Percentiles rank a stretch among this genome's conserved stretches.
Evolutionary conservation across 2,329 filamentous ascomycete genomes (phyloP).

Genomic region (Xylaria sp.): DNA sequence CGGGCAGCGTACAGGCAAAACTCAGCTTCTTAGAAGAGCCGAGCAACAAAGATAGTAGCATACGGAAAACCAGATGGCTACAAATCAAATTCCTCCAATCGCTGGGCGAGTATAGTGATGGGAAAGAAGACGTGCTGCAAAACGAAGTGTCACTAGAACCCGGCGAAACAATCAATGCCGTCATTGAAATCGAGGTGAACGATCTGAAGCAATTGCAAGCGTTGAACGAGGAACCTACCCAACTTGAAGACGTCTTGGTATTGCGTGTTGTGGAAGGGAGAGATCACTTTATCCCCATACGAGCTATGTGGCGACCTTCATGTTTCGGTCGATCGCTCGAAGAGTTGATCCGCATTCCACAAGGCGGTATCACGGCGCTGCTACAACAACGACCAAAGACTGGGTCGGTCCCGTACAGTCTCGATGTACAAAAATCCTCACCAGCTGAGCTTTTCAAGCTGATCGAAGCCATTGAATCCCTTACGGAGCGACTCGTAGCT

Average conservation of each 20-base stretch:
- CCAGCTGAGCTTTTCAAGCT: slow-evolving; percentile 89
- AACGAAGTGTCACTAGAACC: slow-evolving; percentile 74
- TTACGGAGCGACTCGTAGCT: slow-evolving; percentile 62
- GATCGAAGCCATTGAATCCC: slow-evolving; percentile 74
- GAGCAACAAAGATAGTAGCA: slow-evolving; percentile 50
- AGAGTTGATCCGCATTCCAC: slow-evolving; percentile 83
- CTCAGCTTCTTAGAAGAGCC: slow-evolving; percentile 82
- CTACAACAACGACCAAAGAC: slow-evolving; percentile 38
- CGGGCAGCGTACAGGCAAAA: slow-evolving; percentile 78
- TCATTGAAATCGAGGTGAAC: slow-evolving; percentile 70
- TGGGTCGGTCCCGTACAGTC: slow-evolving; percentile 60
- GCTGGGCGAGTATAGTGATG: slow-evolving; percentile 19
- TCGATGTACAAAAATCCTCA: slow-evolving; percentile 74
- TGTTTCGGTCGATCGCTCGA: slow-evolving; percentile 86
- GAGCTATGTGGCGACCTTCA: slow-evolving; percentile 78
- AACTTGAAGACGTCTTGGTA: slow-evolving; percentile 85
- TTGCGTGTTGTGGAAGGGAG: slow-evolving; percentile 82
- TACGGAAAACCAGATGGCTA: slow-evolving; percentile 36
- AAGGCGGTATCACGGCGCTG: slow-evolving; percentile 72
- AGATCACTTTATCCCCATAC: slow-evolving; percentile 88
- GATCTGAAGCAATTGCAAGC: slow-evolving; percentile 66
- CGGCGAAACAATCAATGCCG: slow-evolving; percentile 77
- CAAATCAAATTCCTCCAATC: slow-evolving; percentile 32
- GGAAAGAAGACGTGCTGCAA: slow-evolving; percentile 42
- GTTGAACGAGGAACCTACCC: slow-evolving; percentile 70